Percentiles rank a stretch among this genome's conserved stretches.
Conservation (phyloP, 441 rosid genomes). For the Rhodomyrtus psidioides region DNA sequence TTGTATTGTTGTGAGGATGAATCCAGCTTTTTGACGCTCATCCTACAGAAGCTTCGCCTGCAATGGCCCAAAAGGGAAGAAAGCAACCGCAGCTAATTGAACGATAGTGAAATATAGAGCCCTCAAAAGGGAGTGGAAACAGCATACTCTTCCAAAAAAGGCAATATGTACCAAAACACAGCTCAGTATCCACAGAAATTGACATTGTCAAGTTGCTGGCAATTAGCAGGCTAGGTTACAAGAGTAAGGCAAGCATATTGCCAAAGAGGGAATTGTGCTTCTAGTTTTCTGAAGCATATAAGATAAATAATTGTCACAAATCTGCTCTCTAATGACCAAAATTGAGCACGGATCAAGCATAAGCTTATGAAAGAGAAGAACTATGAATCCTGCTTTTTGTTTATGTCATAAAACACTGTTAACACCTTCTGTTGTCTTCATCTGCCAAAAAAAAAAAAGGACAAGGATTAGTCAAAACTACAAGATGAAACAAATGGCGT, state of each 20-base stretch:
- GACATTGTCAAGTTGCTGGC: no score
- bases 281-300: no score
- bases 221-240: no score
- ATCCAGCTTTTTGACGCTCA: slow-evolving; percentile 62
- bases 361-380: background rate
- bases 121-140: no score
- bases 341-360: background rate
- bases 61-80: slow-evolving; percentile 54
- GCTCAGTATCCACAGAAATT: no score
- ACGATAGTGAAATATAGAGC: no score
- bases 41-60: slow-evolving; percentile 66
- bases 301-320: no score
- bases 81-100: slow-evolving; percentile 45
- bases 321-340: background rate
- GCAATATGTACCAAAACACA: no score
- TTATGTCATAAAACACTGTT: slow-evolving; percentile 66
- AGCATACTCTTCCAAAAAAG: no score
- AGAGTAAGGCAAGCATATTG: no score
- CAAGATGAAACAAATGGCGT: background rate
- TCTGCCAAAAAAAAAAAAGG: slow-evolving; percentile 19
- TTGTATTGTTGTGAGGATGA: slow-evolving; percentile 46
- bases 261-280: no score
- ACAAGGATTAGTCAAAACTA: background rate
- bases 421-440: slow-evolving; percentile 85
- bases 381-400: slow-evolving; percentile 46